phyloP scores from a whole-genome alignment of 306 rosid genomes.

The Gastrolobium villosum region DNA sequence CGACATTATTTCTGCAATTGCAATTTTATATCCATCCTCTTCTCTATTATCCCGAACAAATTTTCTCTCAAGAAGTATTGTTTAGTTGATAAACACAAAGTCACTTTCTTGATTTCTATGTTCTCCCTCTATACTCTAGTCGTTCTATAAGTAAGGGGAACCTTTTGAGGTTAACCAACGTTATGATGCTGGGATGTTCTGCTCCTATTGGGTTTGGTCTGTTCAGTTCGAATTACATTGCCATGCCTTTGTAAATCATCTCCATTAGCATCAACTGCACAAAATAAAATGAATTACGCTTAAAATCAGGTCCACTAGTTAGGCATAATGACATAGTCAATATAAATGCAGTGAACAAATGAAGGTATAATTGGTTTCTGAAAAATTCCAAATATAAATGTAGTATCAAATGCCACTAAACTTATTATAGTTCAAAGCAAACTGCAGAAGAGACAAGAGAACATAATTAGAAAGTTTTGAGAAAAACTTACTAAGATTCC shows the following conservation, averaged over 20 bases:
- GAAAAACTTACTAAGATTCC: too few species aligned
- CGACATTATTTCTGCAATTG: too few species aligned
- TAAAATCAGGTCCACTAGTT: too few species aligned
- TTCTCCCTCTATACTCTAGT: background rate
- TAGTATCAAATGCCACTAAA: too few species aligned
- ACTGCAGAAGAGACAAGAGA: too few species aligned
- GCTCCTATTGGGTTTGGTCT: slow-evolving; percentile 2
- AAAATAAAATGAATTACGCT: too few species aligned
- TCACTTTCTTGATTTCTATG: background rate
- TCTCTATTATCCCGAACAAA: background rate
- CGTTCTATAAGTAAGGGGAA: slow-evolving; percentile 1
- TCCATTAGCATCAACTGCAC: background rate
- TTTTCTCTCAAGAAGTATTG: background rate
- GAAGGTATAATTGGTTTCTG: too few species aligned
- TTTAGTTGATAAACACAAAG: background rate
- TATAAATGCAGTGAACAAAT: too few species aligned
- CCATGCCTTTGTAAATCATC: background rate
- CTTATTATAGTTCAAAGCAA: too few species aligned
- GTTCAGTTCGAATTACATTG: background rate
- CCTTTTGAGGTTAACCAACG: background rate
- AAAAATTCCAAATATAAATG: too few species aligned
- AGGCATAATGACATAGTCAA: too few species aligned
- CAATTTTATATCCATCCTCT: slow-evolving; percentile 3
- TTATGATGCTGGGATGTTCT: background rate
- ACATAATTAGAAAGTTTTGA: too few species aligned